Percentiles rank a stretch among this genome's conserved stretches.
phyloP scores from a whole-genome alignment of 1,284 basidiomycete genomes.

The Agaricales sp. region DNA sequence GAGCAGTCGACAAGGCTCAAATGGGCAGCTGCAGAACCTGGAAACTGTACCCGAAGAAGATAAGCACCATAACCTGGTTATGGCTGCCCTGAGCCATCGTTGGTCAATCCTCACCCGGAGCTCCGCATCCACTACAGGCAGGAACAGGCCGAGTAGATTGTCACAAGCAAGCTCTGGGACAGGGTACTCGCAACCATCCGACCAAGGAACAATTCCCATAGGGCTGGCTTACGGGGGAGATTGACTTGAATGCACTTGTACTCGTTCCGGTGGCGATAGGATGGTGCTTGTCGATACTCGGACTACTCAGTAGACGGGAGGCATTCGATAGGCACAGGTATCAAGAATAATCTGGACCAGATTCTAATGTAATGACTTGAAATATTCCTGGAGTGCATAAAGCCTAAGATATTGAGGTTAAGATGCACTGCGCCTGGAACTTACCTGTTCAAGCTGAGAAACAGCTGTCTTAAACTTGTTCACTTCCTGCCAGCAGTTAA shows the following conservation, averaged over 20 bases:
- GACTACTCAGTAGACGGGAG: background rate
- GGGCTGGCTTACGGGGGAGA: background rate
- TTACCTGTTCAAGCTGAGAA: constrained; percentile 49
- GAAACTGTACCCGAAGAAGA: background rate
- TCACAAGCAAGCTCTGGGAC: constrained; percentile 11
- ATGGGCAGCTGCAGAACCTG: background rate
- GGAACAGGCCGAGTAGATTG: constrained; percentile 6
- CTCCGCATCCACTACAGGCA: background rate
- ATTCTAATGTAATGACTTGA: constrained; percentile 39
- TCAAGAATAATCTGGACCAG: background rate
- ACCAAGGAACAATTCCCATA: background rate
- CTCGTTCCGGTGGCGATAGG: no score
- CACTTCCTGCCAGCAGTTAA: constrained; percentile 75
- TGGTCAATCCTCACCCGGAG: constrained; percentile 1
- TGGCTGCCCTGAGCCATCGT: background rate
- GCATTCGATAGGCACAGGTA: background rate
- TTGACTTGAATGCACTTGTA: no score
- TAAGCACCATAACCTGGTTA: background rate
- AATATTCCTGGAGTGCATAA: constrained; percentile 32
- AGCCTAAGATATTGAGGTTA: constrained; percentile 1
- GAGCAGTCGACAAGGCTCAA: background rate
- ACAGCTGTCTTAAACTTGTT: constrained; percentile 66
- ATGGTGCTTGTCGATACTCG: background rate
- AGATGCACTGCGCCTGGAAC: constrained; percentile 8
- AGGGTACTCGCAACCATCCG: constrained; percentile 2